phyloP scores from a whole-genome alignment of 129 eudicot genomes.

The Calendula officinalis region DNA sequence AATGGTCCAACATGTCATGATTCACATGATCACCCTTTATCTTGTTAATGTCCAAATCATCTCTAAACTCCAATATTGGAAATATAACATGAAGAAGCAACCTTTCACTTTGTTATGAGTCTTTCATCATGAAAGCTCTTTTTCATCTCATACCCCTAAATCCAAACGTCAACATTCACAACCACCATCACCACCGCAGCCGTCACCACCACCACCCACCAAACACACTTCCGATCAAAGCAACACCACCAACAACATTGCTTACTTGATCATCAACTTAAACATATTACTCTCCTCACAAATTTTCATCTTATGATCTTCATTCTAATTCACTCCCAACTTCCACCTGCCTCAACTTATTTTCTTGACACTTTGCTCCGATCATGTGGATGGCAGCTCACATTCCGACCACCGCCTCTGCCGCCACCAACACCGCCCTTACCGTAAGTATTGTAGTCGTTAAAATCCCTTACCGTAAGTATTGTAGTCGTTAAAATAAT shows the following conservation, averaged over 20 bases:
- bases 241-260: slow-evolving; percentile 36
- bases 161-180: slow-evolving; percentile 38
- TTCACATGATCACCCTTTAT: background rate
- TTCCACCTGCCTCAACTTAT: background rate
- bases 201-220: slow-evolving; percentile 25
- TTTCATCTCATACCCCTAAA: slow-evolving; percentile 28
- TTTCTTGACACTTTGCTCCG: background rate
- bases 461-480: slow-evolving; percentile 6
- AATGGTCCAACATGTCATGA: slow-evolving; percentile 15
- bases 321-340: slow-evolving; percentile 10
- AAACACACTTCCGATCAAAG: slow-evolving; percentile 38
- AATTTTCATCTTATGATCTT: slow-evolving; percentile 8
- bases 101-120: slow-evolving; percentile 22
- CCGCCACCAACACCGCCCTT: slow-evolving; percentile 1
- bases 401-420: background rate
- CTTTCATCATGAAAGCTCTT: slow-evolving; percentile 35
- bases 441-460: slow-evolving; percentile 9
- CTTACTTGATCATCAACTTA: slow-evolving; percentile 34
- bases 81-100: slow-evolving; percentile 26
- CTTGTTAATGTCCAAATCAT: slow-evolving; percentile 14
- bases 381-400: slow-evolving; percentile 34
- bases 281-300: slow-evolving; percentile 17
- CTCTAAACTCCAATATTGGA: slow-evolving; percentile 1
- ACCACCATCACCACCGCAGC: slow-evolving; percentile 20
- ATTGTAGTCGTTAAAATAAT: background rate